Percentiles rank a stretch among this genome's conserved stretches.
These are phyloP conservation scores for Adiantum capillusveneris DNA, from an alignment of 75 land plant genomes.

Conservation along the genomic window DNA sequence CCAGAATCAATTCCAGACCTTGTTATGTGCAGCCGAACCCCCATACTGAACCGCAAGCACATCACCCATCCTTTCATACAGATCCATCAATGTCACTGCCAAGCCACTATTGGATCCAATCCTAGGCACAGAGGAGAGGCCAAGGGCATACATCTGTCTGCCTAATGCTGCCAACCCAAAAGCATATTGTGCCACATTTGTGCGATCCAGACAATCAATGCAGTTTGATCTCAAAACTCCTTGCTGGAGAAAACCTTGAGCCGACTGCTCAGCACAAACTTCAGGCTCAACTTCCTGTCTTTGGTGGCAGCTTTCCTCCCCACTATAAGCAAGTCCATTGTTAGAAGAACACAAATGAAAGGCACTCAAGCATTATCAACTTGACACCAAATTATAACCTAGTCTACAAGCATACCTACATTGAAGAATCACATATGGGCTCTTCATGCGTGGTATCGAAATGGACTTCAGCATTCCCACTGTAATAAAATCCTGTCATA, in stretches of 20 bases:
- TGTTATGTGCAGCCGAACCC: slow-evolving; percentile 80
- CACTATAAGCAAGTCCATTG: no score
- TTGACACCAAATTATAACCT: background rate
- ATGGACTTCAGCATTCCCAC: slow-evolving; percentile 14
- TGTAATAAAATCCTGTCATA: slow-evolving; percentile 50
- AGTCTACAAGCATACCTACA: slow-evolving; percentile 3
- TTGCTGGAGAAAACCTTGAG: background rate
- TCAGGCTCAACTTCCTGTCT: background rate
- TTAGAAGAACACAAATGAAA: no score
- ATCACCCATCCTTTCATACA: slow-evolving; percentile 83
- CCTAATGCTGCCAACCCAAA: slow-evolving; percentile 73
- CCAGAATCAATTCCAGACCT: slow-evolving; percentile 24
- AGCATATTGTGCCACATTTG: slow-evolving; percentile 57
- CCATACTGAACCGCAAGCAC: slow-evolving; percentile 74
- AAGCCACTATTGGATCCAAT: slow-evolving; percentile 44
- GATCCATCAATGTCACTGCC: slow-evolving; percentile 51
- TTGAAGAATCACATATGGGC: background rate
- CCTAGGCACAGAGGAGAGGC: slow-evolving; percentile 26
- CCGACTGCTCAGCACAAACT: background rate
- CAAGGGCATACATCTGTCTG: slow-evolving; percentile 58
- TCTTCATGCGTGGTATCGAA: background rate
- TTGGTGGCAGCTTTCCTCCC: background rate
- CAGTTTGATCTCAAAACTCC: slow-evolving; percentile 79
- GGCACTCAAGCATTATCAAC: no score
- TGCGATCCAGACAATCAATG: slow-evolving; percentile 79